phyloP scores from a whole-genome alignment of 371 early-diverging fungal species.

The Sporodiniella umbellata region DNA sequence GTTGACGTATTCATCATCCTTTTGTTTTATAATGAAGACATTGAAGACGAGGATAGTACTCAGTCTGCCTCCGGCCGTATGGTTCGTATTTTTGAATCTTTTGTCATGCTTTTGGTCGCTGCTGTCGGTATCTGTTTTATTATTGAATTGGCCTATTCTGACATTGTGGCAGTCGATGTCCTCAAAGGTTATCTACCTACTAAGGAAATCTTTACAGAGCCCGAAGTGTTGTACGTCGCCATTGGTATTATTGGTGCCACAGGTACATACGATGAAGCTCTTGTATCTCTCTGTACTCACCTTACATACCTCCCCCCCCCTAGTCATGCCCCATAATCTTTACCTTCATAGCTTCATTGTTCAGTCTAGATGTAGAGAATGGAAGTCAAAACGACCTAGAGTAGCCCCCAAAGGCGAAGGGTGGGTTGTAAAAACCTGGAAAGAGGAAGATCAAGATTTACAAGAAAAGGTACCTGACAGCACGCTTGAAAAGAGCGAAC shows the following conservation, averaged over 20 bases:
- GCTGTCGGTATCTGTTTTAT: slow-evolving; percentile 70
- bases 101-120: slow-evolving; percentile 64
- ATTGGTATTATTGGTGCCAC: slow-evolving; percentile 87
- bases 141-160: slow-evolving; percentile 55
- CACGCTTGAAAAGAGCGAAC: too few relatives aligned
- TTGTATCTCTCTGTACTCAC: too few relatives aligned
- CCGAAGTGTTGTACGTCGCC: slow-evolving; percentile 64
- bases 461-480: not conserved
- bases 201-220: slow-evolving; percentile 57
- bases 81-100: slow-evolving; percentile 61
- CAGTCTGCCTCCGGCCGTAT: slow-evolving; percentile 38
- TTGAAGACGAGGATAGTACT: slow-evolving; percentile 28
- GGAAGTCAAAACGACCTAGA: slow-evolving; percentile 29
- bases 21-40: slow-evolving; percentile 58
- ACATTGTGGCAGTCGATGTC: slow-evolving; percentile 62
- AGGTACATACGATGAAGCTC: slow-evolving; percentile 26
- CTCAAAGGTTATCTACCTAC: slow-evolving; percentile 68
- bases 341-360: slow-evolving; percentile 78
- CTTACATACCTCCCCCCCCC: too few relatives aligned
- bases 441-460: not conserved
- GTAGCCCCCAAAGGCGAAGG: slow-evolving; percentile 11
- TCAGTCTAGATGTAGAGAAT: slow-evolving; percentile 45
- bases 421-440: slow-evolving; percentile 6
- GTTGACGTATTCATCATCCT: slow-evolving; percentile 75
- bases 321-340: slow-evolving; percentile 73